A percentile compares a stretch with the other conserved stretches of the same genome.
phyloP scores from a whole-genome alignment of 2,329 filamentous ascomycete species.

The Botrytis fragariae region DNA sequence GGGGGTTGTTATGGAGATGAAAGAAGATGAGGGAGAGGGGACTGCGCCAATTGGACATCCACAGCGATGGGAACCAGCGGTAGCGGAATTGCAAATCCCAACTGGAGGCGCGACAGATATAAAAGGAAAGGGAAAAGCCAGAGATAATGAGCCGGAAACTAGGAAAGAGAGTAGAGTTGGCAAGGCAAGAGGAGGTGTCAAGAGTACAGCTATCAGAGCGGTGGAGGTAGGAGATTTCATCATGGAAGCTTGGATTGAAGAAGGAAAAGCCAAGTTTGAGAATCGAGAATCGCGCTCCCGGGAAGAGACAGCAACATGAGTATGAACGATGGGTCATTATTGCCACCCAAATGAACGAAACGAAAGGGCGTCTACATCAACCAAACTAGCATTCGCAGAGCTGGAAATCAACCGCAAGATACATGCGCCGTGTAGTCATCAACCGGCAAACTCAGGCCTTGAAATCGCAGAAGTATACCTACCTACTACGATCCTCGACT shows the following conservation, averaged over 20 bases:
- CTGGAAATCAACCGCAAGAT: no score
- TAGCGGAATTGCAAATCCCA: slow-evolving; percentile 41
- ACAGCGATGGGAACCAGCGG: slow-evolving; percentile 59
- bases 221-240: slow-evolving; percentile 64
- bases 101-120: not conserved
- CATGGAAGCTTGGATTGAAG: slow-evolving; percentile 69
- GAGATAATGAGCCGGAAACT: not conserved
- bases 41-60: slow-evolving; percentile 58
- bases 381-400: no score
- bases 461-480: no score
- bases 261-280: slow-evolving; percentile 43
- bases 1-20: slow-evolving; percentile 72
- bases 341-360: not conserved
- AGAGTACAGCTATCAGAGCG: slow-evolving; percentile 58
- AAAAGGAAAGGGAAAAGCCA: not conserved
- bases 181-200: slow-evolving; percentile 49
- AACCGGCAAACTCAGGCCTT: no score
- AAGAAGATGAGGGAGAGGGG: slow-evolving; percentile 47
- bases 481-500: no score
- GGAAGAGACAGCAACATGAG: not conserved
- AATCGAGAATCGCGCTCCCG: not conserved
- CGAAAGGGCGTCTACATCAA: no score
- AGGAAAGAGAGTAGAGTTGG: slow-evolving; percentile 30
- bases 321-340: not conserved
- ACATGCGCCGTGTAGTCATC: no score